Evolutionary conservation across 2,329 filamentous ascomycete species (phyloP).

Genomic region (Mycocentrospora acerina): DNA sequence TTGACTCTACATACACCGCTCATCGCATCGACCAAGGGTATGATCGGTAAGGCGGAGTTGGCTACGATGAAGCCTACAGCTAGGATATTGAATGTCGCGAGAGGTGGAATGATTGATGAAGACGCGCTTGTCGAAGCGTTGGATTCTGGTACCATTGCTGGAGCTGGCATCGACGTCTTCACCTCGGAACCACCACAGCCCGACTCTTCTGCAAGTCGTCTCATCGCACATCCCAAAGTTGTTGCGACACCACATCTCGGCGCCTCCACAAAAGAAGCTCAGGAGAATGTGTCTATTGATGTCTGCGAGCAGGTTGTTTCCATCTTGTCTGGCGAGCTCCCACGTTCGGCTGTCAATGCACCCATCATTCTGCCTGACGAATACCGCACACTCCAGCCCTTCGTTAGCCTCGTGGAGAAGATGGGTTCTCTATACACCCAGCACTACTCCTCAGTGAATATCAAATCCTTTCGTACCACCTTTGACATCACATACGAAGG

Average conservation of each 20-base stretch:
- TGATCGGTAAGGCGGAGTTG: conserved; percentile 69
- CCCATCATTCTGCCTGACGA: conserved; percentile 80
- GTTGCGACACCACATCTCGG: conserved; percentile 79
- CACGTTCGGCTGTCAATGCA: conserved; percentile 76
- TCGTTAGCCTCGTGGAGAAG: conserved; percentile 73
- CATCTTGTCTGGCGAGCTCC: conserved; percentile 71
- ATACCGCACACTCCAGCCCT: conserved; percentile 75
- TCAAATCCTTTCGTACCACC: conserved; percentile 58
- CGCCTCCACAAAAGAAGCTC: conserved; percentile 77
- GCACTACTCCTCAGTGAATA: conserved; percentile 58
- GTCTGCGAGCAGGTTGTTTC: conserved; percentile 78
- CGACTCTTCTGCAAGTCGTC: conserved; percentile 59
- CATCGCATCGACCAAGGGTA: conserved; percentile 72
- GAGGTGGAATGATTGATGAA: conserved; percentile 80
- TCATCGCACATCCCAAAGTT: conserved; percentile 70
- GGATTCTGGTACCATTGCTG: conserved; percentile 70
- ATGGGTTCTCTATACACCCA: conserved; percentile 80
- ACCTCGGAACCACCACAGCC: conserved; percentile 69
- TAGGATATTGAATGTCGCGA: conserved; percentile 74
- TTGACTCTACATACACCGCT: conserved; percentile 80
- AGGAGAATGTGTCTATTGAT: conserved; percentile 81
- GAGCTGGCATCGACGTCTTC: conserved; percentile 79
- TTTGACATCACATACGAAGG: conserved; percentile 81
- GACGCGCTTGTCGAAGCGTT: conserved; percentile 69
- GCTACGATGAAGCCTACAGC: conserved; percentile 71